A percentile compares a stretch with the other conserved stretches of the same genome.
phyloP scores from a whole-genome alignment of 345 rosid species.

The Populus euphratica region DNA sequence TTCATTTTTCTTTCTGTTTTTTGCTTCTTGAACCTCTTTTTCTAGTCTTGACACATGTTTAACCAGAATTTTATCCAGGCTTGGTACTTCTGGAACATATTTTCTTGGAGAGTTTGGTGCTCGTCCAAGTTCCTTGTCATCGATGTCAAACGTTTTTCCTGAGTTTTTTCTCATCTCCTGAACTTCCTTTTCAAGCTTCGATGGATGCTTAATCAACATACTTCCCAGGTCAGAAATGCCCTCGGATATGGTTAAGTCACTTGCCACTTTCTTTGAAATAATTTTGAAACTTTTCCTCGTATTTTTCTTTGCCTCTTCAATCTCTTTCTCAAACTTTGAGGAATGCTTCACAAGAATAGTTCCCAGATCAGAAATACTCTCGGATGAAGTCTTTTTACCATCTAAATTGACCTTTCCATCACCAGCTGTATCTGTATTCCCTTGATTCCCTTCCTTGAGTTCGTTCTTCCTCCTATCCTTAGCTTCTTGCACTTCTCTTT shows the following conservation, averaged over 20 bases:
- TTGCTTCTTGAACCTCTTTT: constrained; percentile 80
- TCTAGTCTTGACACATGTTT: constrained; percentile 74
- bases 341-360: constrained; percentile 62
- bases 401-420: constrained; percentile 8
- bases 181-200: constrained; percentile 45
- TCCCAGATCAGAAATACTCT: constrained; percentile 46
- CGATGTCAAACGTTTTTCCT: constrained; percentile 27
- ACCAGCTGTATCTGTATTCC: constrained; percentile 11
- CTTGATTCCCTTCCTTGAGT: constrained; percentile 19
- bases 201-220: constrained; percentile 39
- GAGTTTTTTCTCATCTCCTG: constrained; percentile 33
- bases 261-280: constrained; percentile 20
- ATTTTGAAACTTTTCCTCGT: constrained; percentile 19
- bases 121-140: constrained; percentile 29
- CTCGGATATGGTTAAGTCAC: constrained; percentile 25
- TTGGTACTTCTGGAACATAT: constrained; percentile 41
- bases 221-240: constrained; percentile 49
- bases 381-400: constrained; percentile 4
- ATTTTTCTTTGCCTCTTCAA: constrained; percentile 52
- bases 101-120: constrained; percentile 10
- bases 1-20: constrained; percentile 43
- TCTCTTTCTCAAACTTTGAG: constrained; percentile 56
- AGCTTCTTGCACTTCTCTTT: constrained; percentile 82
- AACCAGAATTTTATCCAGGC: constrained; percentile 72
- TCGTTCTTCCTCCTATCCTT: constrained; percentile 41